These are phyloP conservation scores for Colletotrichum filicis DNA, from an alignment of 2,329 filamentous ascomycete genomes.

Conservation along the genomic window DNA sequence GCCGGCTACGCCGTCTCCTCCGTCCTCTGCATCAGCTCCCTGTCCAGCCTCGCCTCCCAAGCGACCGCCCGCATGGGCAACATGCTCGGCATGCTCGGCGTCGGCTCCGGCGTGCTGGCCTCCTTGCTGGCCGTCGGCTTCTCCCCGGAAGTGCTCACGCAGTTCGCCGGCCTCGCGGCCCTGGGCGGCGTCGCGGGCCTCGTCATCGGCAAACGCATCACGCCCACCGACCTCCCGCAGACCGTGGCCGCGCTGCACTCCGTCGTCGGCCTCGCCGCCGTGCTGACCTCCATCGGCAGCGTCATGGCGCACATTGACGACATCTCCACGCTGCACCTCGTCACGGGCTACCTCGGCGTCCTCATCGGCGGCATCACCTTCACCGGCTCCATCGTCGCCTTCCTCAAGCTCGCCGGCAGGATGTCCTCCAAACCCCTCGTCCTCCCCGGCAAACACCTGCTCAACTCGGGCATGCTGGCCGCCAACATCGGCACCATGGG, in stretches of 20 bases:
- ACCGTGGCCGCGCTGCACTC: conserved; percentile 91
- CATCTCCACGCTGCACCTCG: conserved; percentile 82
- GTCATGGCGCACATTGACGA: conserved; percentile 69
- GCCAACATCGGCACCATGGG: conserved; percentile 86
- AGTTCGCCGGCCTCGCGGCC: conserved; percentile 82
- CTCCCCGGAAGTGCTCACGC: conserved; percentile 79
- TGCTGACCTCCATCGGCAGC: conserved; percentile 88
- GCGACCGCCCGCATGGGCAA: conserved; percentile 87
- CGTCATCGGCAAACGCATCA: conserved; percentile 86
- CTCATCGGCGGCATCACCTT: conserved; percentile 91
- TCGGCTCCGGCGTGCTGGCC: conserved; percentile 83
- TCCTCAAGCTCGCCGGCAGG: conserved; percentile 84
- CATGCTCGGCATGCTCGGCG: conserved; percentile 86
- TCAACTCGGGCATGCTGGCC: conserved; percentile 80
- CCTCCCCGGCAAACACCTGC: conserved; percentile 77
- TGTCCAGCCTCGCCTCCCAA: conserved; percentile 85
- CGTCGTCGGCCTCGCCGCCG: conserved; percentile 88
- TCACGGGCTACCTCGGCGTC: conserved; percentile 87
- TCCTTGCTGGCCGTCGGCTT: conserved; percentile 86
- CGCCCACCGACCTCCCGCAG: conserved; percentile 87
- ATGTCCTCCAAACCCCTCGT: conserved; percentile 83
- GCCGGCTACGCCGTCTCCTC: conserved; percentile 89
- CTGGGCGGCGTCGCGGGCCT: conserved; percentile 77
- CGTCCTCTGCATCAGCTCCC: conserved; percentile 84
- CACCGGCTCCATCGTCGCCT: conserved; percentile 89